Base-by-base conservation (phyloP, 176 grass and related monocot species). In the Zoysia japonica region DNA sequence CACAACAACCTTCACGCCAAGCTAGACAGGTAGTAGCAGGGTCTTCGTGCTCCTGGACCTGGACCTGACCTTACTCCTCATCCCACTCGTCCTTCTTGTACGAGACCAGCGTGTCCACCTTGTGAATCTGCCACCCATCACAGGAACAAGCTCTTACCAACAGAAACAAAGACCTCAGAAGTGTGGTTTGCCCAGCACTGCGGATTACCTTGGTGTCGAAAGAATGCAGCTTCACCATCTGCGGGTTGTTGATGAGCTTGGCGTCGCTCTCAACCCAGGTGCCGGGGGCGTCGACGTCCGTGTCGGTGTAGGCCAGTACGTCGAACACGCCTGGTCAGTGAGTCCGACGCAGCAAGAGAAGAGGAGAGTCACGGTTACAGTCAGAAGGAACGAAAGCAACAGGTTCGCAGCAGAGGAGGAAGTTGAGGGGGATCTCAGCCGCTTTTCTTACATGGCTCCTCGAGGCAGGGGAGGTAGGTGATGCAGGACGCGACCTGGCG, bases 211-310 rank as follows among this genome's bases (percentile, higher is more conserved):
- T 99, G 7, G 96, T 99, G 88, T 99, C 96, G 53, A 99, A 99
- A 0, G 96, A 95, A 56, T 99, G 96, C 7, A 99, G 76, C 68
- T 93, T 99, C n/a, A 99, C 92, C 92, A 99, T 99, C 76, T 99
- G 96, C 16, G 96, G 96, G 19, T 99, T 93, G 52, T 81, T 61
- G 72, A 99, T 99, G 67, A 99, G 90, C 74, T 95, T 99, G 59
- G 96, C 92, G 77, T 99, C 96, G 15, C 96, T 99, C 78, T 99
- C 96, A 8, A 99, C 79, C 96, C 92, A 99, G 84, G 92, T 85
- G 60, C 94, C 82, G 5, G 92, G 96, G 11, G 86, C 88, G 6
- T 82, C 80, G 6, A 92, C 88, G 45, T 99, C 96, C 20, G 69
- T 86, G 74, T 99, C 96, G 53, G 96, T 99, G 86, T 99, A 99